Evolutionary conservation across 225 moss, liverwort and hornwort species (phyloP), one percentile per base, ranked within the genome.

Genomic region (Rhytidiadelphus loreus): DNA sequence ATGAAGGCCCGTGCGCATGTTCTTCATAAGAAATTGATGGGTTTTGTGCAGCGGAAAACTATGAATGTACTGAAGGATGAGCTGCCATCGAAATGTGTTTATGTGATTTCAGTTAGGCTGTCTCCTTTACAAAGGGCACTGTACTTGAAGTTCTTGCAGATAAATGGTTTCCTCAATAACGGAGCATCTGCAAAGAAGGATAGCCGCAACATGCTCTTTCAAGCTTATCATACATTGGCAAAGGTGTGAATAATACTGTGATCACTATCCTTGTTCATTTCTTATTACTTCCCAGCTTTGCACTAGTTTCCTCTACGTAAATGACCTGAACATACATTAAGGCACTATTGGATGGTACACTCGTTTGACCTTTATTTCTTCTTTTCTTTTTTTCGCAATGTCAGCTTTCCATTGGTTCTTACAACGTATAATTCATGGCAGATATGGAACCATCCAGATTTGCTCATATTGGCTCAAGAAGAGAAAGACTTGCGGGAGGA

Each of bases 371-470:
- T 57, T 25, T 44, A 26, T 30, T n/a, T 35, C 11, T 35, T 20
- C 8, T 15, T 46, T 32, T 2, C 13, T 72, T 41, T 60, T 50
- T 59, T 71, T 6, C 29, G 44, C 83, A 62, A 63, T 60, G 41
- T 70, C 77, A 90, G 83, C 56, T 87, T 68, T 55, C 59, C 68
- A 72, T 83, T 86, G 80, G 87, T 91, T 57, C 75, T 88, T 76
- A 90, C 73, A 53, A 64, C 86, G 65, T 37, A 30, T 55, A 30
- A 66, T 63, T 87, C 32, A 69, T 86, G 80, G 59, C 91, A 99
- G 99, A 90, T 97, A 90, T 99, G 99, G 99, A 99, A 99, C 90
- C 99, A 99, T 91, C 99, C 99, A 63, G 96, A 97, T 86, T 91
- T 99, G 76, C 96, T 99, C 73, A 92, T 95, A 83, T 68, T 94